Evolutionary conservation across 805 yeast species (phyloP).

Genomic region (Ogataea naganishii): DNA sequence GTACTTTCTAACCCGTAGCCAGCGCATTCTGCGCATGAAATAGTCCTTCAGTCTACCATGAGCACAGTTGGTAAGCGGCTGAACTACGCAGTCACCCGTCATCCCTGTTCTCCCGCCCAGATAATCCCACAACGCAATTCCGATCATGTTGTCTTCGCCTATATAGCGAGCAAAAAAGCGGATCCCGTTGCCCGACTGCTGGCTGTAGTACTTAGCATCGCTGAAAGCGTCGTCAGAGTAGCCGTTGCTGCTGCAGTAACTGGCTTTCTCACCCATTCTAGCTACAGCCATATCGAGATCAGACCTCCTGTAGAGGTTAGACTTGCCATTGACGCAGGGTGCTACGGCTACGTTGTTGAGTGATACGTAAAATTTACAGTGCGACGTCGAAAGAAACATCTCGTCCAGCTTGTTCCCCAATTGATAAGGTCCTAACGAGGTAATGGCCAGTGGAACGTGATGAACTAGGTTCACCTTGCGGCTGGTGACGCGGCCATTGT

Average conservation of each 20-base stretch:
- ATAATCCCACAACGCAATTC: slow-evolving; percentile 71
- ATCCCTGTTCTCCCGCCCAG: slow-evolving; percentile 64
- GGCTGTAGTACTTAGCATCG: slow-evolving; percentile 23
- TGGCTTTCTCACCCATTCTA: slow-evolving; percentile 21
- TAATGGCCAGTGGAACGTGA: slow-evolving; percentile 66
- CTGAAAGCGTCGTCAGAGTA: slow-evolving; percentile 23
- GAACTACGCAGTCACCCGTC: slow-evolving; percentile 72
- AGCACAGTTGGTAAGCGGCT: slow-evolving; percentile 55
- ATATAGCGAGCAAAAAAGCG: slow-evolving; percentile 70
- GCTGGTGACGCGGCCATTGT: slow-evolving; percentile 35
- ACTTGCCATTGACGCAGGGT: slow-evolving; percentile 89
- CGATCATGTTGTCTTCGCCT: slow-evolving; percentile 92
- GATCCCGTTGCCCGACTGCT: slow-evolving; percentile 38
- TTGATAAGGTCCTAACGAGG: slow-evolving; percentile 7
- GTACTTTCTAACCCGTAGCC: slow-evolving; percentile 81
- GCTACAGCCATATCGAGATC: slow-evolving; percentile 53
- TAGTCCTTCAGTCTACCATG: slow-evolving; percentile 41
- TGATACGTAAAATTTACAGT: slow-evolving; percentile 75
- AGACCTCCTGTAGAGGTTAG: slow-evolving; percentile 65
- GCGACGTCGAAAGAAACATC: slow-evolving; percentile 77
- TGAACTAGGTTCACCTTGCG: slow-evolving; percentile 63
- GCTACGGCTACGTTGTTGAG: slow-evolving; percentile 68
- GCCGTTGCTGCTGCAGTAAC: slow-evolving; percentile 22
- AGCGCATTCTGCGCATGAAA: slow-evolving; percentile 60
- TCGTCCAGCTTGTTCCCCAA: slow-evolving; percentile 72